Evolutionary conservation across 495 filamentous ascomycete genomes (phyloP).

Genomic region (Podospora fimiseda): DNA sequence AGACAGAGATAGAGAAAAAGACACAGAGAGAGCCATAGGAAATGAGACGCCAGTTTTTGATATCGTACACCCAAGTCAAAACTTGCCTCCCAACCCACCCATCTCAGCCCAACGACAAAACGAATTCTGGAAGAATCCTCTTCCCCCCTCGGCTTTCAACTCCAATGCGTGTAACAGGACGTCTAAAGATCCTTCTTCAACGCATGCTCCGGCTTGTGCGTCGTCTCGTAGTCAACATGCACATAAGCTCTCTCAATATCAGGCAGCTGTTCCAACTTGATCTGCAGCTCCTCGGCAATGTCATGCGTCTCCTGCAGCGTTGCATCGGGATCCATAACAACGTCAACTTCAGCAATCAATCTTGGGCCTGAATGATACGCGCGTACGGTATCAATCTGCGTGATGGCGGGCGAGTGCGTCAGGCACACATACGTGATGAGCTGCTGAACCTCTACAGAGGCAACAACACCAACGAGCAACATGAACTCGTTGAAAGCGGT

Average conservation of each 20-base stretch:
- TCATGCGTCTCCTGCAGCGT: conserved; percentile 80
- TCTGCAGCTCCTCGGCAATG: conserved; percentile 88
- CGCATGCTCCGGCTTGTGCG: conserved; percentile 78
- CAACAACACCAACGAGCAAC: conserved; percentile 81
- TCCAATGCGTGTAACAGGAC: neutral
- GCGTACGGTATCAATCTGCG: conserved; percentile 86
- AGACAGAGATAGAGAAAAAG: neutral
- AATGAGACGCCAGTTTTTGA: too few species aligned
- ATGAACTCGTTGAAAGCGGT: conserved; percentile 89
- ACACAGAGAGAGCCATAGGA: neutral
- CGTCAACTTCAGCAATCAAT: conserved; percentile 83
- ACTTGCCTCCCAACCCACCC: neutral
- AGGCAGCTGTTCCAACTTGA: conserved; percentile 86
- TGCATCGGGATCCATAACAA: conserved; percentile 70
- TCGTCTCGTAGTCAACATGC: conserved; percentile 93
- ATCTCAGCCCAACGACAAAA: neutral
- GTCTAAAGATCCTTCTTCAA: conserved; percentile 48
- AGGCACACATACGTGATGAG: conserved; percentile 95
- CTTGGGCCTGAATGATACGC: conserved; percentile 88
- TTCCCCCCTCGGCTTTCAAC: neutral
- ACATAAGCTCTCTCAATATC: conserved; percentile 94
- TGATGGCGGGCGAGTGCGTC: conserved; percentile 77
- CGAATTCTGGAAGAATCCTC: neutral
- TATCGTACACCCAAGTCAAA: neutral
- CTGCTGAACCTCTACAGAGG: conserved; percentile 78